These are phyloP conservation scores for Ettlia oleoabundans DNA, from an alignment of 139 green algal species.

Conservation along the genomic window DNA sequence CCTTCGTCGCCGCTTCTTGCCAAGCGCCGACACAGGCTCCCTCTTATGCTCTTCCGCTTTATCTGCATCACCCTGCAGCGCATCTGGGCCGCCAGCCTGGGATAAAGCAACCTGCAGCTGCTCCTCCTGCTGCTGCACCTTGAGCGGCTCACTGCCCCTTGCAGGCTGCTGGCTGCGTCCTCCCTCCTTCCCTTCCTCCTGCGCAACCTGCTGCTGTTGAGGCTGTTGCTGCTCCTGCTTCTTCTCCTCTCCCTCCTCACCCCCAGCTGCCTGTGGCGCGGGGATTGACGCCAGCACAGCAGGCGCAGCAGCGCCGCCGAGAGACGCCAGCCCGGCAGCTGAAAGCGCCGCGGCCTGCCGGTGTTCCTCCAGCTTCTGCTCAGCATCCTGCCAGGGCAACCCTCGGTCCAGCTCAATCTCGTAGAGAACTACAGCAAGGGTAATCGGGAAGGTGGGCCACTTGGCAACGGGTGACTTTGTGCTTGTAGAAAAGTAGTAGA, in stretches of 20 bases:
- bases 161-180: no score
- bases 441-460: no score
- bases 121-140: not conserved
- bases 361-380: constrained; percentile 40
- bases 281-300: constrained; percentile 11
- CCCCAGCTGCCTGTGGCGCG: not conserved
- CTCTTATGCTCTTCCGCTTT: no score
- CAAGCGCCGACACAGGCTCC: no score
- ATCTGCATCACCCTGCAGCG: not conserved
- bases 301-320: not conserved
- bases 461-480: no score
- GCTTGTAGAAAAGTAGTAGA: no score
- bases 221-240: not conserved
- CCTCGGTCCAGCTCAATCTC: constrained; percentile 58
- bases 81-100: not conserved
- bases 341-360: not conserved
- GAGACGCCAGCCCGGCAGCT: not conserved
- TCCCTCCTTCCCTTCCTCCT: not conserved
- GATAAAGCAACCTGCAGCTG: not conserved
- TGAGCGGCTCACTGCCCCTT: no score
- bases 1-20: no score
- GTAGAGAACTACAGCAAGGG: constrained; percentile 48
- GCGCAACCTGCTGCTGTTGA: not conserved
- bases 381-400: constrained; percentile 49
- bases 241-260: not conserved